Percentiles rank a stretch among this genome's conserved stretches.
These are phyloP conservation scores for Paramecium tetraurelia DNA, from an alignment of 73 alveolate genomes.

Conservation along the genomic window DNA sequence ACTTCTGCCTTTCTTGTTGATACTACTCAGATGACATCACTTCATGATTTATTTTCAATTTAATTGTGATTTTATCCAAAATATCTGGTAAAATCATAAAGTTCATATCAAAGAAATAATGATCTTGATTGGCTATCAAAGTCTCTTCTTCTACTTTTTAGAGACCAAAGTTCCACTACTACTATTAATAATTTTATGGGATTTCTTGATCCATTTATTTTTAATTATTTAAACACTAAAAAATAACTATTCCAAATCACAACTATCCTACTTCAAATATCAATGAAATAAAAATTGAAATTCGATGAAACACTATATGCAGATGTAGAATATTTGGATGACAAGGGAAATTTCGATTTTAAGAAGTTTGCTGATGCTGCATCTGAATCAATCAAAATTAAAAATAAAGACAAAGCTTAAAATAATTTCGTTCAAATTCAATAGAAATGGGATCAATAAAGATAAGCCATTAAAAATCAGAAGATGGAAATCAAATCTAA, in stretches of 20 bases:
- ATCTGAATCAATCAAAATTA: background rate
- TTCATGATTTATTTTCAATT: background rate
- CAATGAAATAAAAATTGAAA: background rate
- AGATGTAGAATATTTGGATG: slow-evolving; percentile 46
- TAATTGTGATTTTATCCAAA: background rate
- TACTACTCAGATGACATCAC: background rate
- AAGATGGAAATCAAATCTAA: background rate
- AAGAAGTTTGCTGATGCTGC: slow-evolving; percentile 35
- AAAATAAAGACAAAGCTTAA: slow-evolving; percentile 38
- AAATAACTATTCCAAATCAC: background rate
- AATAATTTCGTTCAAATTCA: background rate
- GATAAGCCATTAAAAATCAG: background rate
- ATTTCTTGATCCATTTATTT: background rate
- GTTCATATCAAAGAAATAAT: background rate
- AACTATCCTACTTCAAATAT: background rate
- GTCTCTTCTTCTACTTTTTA: background rate
- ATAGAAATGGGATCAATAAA: slow-evolving; percentile 11
- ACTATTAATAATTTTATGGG: background rate
- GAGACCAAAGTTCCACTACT: background rate
- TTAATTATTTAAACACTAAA: background rate
- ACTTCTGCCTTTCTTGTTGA: background rate
- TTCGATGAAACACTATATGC: slow-evolving; percentile 31
- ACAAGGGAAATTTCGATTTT: slow-evolving; percentile 26
- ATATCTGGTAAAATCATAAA: background rate
- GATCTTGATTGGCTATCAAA: background rate